These are phyloP conservation scores for Cryomyces antarcticus DNA, from an alignment of 495 filamentous ascomycete genomes.

Conservation along the genomic window DNA sequence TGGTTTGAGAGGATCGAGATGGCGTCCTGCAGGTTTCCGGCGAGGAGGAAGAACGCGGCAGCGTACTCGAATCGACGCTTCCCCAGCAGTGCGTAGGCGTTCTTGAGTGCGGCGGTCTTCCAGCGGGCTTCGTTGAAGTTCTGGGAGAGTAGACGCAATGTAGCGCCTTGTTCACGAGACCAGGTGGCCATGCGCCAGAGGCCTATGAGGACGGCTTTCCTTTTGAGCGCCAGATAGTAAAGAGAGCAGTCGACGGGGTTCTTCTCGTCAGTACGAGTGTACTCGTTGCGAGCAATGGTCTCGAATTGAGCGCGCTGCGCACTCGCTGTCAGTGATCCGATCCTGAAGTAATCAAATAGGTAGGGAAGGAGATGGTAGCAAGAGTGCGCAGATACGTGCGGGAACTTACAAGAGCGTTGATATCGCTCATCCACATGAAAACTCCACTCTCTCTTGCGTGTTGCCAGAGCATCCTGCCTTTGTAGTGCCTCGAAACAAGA, in stretches of 20 bases:
- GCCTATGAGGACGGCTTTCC: conserved; percentile 79
- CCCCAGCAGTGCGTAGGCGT: conserved; percentile 89
- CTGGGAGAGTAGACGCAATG: conserved; percentile 56
- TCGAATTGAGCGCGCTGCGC: conserved; percentile 62
- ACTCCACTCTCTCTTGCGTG: conserved; percentile 72
- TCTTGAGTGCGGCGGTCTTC: conserved; percentile 84
- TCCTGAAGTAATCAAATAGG: not conserved
- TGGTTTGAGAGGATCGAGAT: conserved; percentile 69
- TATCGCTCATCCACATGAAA: conserved; percentile 85
- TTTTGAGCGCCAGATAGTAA: conserved; percentile 75
- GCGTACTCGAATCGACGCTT: conserved; percentile 89
- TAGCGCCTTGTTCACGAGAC: conserved; percentile 69
- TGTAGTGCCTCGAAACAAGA: conserved; percentile 63
- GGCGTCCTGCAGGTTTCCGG: conserved; percentile 67
- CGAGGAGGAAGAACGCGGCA: conserved; percentile 86
- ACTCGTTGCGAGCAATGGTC: conserved; percentile 75
- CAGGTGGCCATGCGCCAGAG: conserved; percentile 91
- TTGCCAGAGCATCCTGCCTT: conserved; percentile 61
- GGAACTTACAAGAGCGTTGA: conserved; percentile 46
- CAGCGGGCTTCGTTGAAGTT: conserved; percentile 74
- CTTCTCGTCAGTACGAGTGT: conserved; percentile 67
- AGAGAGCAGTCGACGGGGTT: conserved; percentile 89
- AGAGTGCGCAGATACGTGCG: conserved; percentile 36
- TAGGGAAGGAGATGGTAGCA: conserved; percentile 22
- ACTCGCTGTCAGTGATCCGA: conserved; percentile 3